phyloP scores from a whole-genome alignment of 169 alveolate genomes.

The Eimeria necatrix region DNA sequence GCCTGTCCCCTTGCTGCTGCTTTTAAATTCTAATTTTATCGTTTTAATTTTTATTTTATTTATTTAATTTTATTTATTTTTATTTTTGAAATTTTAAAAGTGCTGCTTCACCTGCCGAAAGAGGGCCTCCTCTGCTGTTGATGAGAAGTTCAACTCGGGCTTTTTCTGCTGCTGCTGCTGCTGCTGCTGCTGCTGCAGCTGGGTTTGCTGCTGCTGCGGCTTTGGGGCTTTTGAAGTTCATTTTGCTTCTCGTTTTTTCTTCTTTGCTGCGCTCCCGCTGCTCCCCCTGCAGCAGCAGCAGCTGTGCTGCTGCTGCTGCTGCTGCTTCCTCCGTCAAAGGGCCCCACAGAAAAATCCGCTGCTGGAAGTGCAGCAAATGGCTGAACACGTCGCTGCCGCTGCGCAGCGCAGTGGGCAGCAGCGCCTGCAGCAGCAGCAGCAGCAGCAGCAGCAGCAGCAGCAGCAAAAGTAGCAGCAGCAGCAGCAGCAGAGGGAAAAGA shows the following conservation, averaged over 20 bases:
- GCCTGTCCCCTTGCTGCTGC: no score
- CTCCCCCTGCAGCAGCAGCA: neutral
- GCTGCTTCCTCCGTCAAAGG: constrained; percentile 28
- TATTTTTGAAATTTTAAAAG: neutral
- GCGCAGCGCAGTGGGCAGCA: constrained; percentile 29
- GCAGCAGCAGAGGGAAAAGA: neutral
- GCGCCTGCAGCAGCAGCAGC: neutral
- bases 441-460: neutral
- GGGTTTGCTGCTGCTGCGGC: neutral
- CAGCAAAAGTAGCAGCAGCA: neutral
- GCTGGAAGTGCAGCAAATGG: constrained; percentile 9
- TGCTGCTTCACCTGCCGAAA: neutral
- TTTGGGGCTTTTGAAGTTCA: neutral
- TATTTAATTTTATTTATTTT: no score
- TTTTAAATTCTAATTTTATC: neutral
- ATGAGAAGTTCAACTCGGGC: neutral
- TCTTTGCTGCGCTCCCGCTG: neutral
- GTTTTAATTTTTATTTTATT: neutral
- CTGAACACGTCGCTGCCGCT: constrained; percentile 33
- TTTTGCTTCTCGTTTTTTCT: neutral
- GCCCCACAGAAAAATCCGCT: constrained; percentile 18
- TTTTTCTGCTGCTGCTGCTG: neutral
- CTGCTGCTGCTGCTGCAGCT: constrained; percentile 7
- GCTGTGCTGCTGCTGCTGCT: constrained; percentile 43
- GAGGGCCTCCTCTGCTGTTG: constrained; percentile 26